Evolutionary conservation across 169 alveolate genomes (phyloP), one percentile per base, ranked within the genome.

Genomic region (Plasmodium chabaudi): DNA sequence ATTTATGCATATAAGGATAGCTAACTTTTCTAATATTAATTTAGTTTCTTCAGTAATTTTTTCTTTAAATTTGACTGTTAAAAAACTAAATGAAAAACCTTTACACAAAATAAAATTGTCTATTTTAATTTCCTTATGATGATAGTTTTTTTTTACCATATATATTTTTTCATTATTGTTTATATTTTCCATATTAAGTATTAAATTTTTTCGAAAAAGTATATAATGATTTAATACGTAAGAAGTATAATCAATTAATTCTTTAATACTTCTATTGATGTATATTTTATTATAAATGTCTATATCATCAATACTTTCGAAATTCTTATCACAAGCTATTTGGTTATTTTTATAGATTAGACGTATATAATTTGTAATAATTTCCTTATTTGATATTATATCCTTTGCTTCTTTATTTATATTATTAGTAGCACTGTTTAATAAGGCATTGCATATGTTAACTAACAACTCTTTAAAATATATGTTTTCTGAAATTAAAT

Each of bases 231-330:
- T 86, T 86, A 86, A 86, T 69, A 86, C 61, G n/a, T 53, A 69
- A 46, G 91, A 86, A 2, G 91, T 86, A 39, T 86, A 86, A 34
- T 86, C 64, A 70, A 86, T 86, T 59, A 86, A 56, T 64, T 86
- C 87, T 13, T 53, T 46, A 39, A 86, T 60, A 34, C 46, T 56
- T 72, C 87, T 86, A 34, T 86, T 86, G 46, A 86, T 68, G 57
- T 86, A 86, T 42, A 86, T 59, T 13, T 86, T 34, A 27, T 86
- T 86, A 69, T 69, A 86, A 57, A 59, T 63, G 15, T 68, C 49
- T 86, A 23, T 86, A 47, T 59, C 61, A 9, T 60, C 79, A 10
- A 68, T 60, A 27, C 34, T 70, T 61, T 69, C 72, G 21, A 86
- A 64, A 39, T 44, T 59, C 47, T 69, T 86, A 21, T 86, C 91